phyloP scores from a whole-genome alignment of 176 grass and related monocot species.

The Carex myosuroides region DNA sequence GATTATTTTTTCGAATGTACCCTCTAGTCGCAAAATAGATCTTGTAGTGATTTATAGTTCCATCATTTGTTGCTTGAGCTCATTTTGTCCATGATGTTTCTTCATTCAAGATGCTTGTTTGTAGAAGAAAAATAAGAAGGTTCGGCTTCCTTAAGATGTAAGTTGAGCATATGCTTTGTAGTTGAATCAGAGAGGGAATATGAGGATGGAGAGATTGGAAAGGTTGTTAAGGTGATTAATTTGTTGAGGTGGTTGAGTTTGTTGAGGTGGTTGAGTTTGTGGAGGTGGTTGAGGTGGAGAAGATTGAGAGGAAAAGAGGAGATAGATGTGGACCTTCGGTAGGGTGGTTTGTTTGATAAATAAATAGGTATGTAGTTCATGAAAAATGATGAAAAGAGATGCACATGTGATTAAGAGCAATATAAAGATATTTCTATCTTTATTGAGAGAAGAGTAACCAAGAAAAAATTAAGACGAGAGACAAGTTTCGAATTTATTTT shows the following conservation, averaged over 20 bases:
- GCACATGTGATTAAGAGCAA: background rate
- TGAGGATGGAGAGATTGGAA: background rate
- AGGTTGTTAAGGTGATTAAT: background rate
- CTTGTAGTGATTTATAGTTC: background rate
- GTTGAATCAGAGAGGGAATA: background rate
- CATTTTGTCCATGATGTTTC: background rate
- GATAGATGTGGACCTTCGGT: background rate
- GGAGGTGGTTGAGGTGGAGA: slow-evolving; percentile 4
- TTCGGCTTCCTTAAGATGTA: background rate
- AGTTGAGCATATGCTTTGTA: background rate
- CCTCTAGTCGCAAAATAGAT: background rate
- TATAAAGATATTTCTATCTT: background rate
- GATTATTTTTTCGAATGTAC: background rate
- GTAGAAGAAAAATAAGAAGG: background rate
- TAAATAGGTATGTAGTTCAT: background rate
- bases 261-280: background rate
- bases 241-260: background rate
- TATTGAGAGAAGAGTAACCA: too few relatives aligned
- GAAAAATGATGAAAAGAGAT: background rate
- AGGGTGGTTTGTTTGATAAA: background rate
- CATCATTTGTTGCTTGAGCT: background rate
- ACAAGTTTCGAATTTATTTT: too few relatives aligned
- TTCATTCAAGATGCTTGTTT: background rate
- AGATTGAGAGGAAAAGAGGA: background rate
- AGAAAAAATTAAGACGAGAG: too few relatives aligned